Conservation (phyloP, 1,284 basidiomycete species). For the Stereum hirsutum region DNA sequence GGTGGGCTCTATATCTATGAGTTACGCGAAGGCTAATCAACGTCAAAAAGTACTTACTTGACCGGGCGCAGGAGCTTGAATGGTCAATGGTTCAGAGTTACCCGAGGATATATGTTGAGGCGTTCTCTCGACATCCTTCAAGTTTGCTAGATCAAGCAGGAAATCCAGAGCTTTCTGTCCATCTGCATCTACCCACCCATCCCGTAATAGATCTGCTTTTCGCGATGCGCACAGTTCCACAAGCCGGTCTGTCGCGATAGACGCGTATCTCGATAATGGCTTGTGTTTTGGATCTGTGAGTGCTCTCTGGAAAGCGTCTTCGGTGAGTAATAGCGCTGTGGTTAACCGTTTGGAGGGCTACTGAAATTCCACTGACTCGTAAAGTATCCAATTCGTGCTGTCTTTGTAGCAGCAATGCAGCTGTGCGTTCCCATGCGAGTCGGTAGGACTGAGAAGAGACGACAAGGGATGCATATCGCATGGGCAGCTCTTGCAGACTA, state of each 20-base stretch:
- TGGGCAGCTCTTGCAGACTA: too few species aligned
- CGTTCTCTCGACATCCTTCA: slow-evolving; percentile 5
- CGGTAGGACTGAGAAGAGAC: slow-evolving; percentile 10
- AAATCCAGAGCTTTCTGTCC: slow-evolving; percentile 18
- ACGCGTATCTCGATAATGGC: slow-evolving; percentile 3
- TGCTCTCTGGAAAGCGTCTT: too few species aligned
- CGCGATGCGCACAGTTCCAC: slow-evolving; percentile 24
- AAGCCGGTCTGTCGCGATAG: slow-evolving; percentile 25
- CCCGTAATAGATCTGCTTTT: slow-evolving; percentile 20
- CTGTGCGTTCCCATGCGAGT: slow-evolving; percentile 19
- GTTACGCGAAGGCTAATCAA: too few species aligned
- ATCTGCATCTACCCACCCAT: slow-evolving; percentile 20
- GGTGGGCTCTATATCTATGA: slow-evolving; percentile 7
- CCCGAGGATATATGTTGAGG: too few species aligned
- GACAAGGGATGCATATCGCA: not conserved
- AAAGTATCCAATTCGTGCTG: slow-evolving; percentile 7
- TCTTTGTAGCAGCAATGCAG: slow-evolving; percentile 8
- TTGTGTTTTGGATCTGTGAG: not conserved
- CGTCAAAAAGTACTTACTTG: too few species aligned
- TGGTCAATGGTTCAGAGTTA: too few species aligned
- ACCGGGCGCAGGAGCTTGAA: too few species aligned
- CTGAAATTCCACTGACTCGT: slow-evolving; percentile 4
- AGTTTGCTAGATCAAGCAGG: slow-evolving; percentile 22
- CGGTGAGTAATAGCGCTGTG: too few species aligned
- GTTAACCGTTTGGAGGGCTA: too few species aligned